Percentiles rank a stretch among this genome's conserved stretches.
Conservation (phyloP, 1,284 basidiomycete genomes). For the Entoloma clypeatum region DNA sequence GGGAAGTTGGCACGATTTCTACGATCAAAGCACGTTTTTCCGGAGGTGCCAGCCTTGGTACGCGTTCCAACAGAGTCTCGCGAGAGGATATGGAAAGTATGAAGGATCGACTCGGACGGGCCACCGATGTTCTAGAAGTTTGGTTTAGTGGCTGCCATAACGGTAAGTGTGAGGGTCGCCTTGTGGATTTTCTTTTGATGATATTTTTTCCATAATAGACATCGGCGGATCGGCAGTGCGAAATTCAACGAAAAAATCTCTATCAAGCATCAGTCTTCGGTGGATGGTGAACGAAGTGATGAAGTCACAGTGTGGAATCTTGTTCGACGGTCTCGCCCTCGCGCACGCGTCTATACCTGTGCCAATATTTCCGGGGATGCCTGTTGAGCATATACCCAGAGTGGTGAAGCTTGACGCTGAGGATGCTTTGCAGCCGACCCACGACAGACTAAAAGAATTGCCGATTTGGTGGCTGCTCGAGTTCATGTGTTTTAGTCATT, state of each 20-base stretch:
- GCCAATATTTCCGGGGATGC: too few relatives aligned
- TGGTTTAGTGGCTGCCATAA: conserved; percentile 63
- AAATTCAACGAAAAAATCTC: conserved; percentile 38
- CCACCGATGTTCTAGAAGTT: conserved; percentile 54
- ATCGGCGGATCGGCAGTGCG: conserved; percentile 61
- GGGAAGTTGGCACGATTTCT: conserved; percentile 4
- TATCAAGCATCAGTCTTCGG: conserved; percentile 59
- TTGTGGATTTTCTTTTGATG: not conserved
- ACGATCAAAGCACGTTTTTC: too few relatives aligned
- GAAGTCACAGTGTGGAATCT: conserved; percentile 44
- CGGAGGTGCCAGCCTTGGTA: conserved; percentile 2
- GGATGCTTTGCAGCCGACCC: conserved; percentile 35
- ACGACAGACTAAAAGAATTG: conserved; percentile 36
- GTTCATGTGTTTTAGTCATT: conserved; percentile 37
- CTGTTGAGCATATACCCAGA: too few relatives aligned
- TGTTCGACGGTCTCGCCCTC: conserved; percentile 42
- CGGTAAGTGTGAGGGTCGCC: conserved; percentile 36
- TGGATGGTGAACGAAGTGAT: conserved; percentile 66
- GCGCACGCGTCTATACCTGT: conserved; percentile 25
- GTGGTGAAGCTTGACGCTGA: too few relatives aligned
- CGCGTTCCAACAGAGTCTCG: conserved; percentile 8
- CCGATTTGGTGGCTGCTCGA: conserved; percentile 49
- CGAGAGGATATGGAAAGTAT: conserved; percentile 3
- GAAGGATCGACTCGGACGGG: conserved; percentile 19
- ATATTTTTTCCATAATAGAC: conserved; percentile 42